Evolutionary conservation across 306 rosid genomes (phyloP).

Genomic region (Albizia julibrissin): DNA sequence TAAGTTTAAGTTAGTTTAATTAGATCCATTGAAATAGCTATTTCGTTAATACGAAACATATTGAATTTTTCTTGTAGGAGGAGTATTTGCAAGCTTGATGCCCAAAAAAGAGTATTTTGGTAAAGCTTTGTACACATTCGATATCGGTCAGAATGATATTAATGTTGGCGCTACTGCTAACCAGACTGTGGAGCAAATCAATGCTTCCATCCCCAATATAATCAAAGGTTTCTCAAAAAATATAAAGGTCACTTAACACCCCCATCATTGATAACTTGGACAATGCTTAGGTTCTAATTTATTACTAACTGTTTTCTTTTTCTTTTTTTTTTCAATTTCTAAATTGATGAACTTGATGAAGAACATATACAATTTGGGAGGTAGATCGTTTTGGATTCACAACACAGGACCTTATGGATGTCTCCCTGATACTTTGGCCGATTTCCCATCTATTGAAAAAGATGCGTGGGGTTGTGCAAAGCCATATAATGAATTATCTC

Average conservation of each 20-base stretch:
- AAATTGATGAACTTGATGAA: conserved; percentile 13
- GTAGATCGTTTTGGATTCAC: conserved; percentile 50
- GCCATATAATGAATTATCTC: conserved; percentile 23
- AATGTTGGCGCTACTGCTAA: neutral
- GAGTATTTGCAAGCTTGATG: conserved; percentile 8
- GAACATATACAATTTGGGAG: conserved; percentile 40
- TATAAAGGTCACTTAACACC: conserved; percentile 41
- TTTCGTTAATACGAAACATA: neutral
- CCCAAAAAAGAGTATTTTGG: neutral
- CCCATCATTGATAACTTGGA: neutral
- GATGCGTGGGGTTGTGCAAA: conserved; percentile 59
- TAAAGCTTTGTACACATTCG: conserved; percentile 5
- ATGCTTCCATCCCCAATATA: conserved; percentile 39
- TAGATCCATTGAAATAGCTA: neutral
- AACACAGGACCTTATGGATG: conserved; percentile 49
- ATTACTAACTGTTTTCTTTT: neutral
- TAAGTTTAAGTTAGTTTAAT: neutral
- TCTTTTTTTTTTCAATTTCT: neutral
- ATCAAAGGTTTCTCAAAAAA: conserved; percentile 29
- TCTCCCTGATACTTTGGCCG: conserved; percentile 31
- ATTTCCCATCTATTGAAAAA: conserved; percentile 22
- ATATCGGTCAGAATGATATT: conserved; percentile 8
- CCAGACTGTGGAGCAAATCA: conserved; percentile 32
- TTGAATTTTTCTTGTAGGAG: neutral
- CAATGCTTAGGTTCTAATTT: neutral